Percentiles rank a stretch among this genome's conserved stretches.
Conservation (phyloP, 345 rosid genomes). For the Pistacia vera region DNA sequence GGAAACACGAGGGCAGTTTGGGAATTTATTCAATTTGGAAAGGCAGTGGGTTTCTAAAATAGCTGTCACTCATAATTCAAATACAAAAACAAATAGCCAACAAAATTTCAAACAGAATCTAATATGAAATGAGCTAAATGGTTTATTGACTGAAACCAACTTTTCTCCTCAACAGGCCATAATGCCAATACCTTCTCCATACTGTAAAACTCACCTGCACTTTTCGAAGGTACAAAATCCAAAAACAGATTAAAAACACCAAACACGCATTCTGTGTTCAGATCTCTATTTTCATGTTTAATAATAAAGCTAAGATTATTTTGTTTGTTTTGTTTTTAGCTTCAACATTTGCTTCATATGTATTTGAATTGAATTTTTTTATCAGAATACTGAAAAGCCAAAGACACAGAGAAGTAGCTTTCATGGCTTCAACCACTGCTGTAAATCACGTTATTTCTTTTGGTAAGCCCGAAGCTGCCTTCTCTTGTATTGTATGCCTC, state of each 20-base stretch:
- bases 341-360: conserved; percentile 9
- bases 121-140: not conserved
- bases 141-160: not conserved
- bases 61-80: conserved; percentile 6
- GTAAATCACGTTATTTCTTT: conserved; percentile 13
- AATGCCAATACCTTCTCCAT: too few species aligned
- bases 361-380: not conserved
- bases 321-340: conserved; percentile 3
- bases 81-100: not conserved
- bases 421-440: conserved; percentile 27
- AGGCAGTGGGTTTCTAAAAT: not conserved
- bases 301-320: not conserved
- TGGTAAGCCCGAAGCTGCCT: conserved; percentile 36
- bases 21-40: not conserved
- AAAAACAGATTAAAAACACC: not conserved
- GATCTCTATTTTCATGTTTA: conserved; percentile 11
- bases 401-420: conserved; percentile 27
- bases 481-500: conserved; percentile 25
- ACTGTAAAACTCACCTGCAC: not conserved
- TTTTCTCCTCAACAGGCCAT: not conserved
- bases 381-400: not conserved
- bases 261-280: conserved; percentile 20
- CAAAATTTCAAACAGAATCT: not conserved
- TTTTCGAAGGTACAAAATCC: not conserved
- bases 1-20: not conserved